A percentile compares a stretch with the other conserved stretches of the same genome.
Evolutionary conservation across 305 asterid genomes (phyloP).

Genomic region (Solanum aculeatissimum): DNA sequence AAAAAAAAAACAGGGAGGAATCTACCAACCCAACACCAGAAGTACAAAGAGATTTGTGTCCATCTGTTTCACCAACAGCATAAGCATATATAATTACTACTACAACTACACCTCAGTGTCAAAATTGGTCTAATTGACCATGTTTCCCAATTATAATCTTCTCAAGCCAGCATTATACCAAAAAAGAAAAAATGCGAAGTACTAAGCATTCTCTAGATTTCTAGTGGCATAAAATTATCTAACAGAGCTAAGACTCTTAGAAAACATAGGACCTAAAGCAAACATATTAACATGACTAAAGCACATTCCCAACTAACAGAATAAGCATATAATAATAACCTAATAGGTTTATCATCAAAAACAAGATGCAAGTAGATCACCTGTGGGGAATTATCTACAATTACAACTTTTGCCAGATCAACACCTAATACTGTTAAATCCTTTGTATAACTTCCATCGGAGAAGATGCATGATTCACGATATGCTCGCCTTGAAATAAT

Average conservation of each 20-base stretch:
- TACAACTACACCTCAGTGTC: neutral
- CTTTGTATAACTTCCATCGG: constrained; percentile 66
- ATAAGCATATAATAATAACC: neutral
- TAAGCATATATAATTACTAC: neutral
- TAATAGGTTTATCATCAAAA: neutral
- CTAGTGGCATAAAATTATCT: neutral
- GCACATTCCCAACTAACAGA: neutral
- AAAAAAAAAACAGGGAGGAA: too few relatives aligned
- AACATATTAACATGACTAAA: neutral
- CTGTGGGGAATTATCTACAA: constrained; percentile 94
- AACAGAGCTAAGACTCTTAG: neutral
- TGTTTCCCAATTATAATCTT: neutral
- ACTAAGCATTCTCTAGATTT: neutral
- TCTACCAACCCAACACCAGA: neutral
- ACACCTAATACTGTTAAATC: constrained; percentile 89
- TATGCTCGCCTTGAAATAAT: constrained; percentile 74
- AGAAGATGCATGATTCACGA: constrained; percentile 84
- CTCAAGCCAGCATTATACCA: neutral
- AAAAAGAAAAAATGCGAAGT: neutral
- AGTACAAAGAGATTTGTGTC: neutral
- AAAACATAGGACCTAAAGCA: neutral
- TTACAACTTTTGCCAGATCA: constrained; percentile 84
- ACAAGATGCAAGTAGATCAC: constrained; percentile 20
- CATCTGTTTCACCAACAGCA: neutral
- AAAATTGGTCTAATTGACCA: neutral